Base-by-base conservation (phyloP, 352 stramenopile species). In the Phytophthora pini region DNA sequence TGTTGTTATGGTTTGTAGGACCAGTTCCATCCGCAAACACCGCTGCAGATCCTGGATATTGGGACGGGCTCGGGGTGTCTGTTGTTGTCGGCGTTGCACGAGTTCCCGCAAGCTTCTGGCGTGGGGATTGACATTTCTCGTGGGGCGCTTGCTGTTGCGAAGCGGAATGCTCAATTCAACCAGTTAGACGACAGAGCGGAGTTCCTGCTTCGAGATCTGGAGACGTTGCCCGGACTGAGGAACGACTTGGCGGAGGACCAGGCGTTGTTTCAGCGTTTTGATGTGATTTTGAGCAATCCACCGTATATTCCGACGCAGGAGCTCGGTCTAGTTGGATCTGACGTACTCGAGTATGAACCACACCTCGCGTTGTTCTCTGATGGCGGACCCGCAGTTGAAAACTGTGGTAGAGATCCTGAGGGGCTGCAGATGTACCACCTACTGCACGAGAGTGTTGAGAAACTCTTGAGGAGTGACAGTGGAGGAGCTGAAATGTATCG, bases 281-380 rank as follows among this genome's bases (percentile, higher is more conserved):
- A 93, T 52, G 80, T 89, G 10, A 68, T 96, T 40, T 50, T 94
- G 41, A 83, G 83, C 64, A 91, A 92, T 32, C 87, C 87, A 8
- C 85, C 85, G 31, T 92, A 93, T 53, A 94, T 93, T 48, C 80
- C 87, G 0, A 59, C 62, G 20, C 63, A 27, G 5, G 84, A 93
- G 44, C 53, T 88, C 3, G 46, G 74, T 39, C 74, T 91, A n/a
- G 70, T 94, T 2, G 82, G 72, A 5, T 32, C 59, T 3, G 81
- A 92, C 20, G 82, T 92, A 12, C 65, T 92, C 0, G 58, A 79
- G 22, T 74, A 89, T 55, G 87, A 95, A 48, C 87, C 87, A 1
- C 87, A 95, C 27, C 44, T 82, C 2, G 87, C 87, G 7, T 54
- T 95, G 7, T 95, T 95, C 73, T 75, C 87, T 2, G 76, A 79